Evolutionary conservation across 2,329 filamentous ascomycete genomes (phyloP).

Genomic region (Fusarium fujikuroi): DNA sequence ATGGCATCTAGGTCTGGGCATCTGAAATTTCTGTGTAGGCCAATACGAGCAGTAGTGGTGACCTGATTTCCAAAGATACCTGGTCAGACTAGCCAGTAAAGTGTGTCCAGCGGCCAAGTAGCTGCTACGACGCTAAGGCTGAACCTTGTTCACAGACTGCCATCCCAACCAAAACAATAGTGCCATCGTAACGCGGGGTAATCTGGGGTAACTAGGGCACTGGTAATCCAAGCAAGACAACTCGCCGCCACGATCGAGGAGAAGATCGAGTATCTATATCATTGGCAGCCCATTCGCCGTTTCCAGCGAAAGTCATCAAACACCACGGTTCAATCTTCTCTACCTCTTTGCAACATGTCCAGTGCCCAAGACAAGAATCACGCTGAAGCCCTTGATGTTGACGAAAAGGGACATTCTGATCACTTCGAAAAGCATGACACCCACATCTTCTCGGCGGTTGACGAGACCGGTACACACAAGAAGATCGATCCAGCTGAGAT

Average conservation of each 20-base stretch:
- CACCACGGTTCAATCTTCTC: not conserved
- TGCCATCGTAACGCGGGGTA: conserved; percentile 18
- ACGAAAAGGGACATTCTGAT: conserved; percentile 19
- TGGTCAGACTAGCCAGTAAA: no score
- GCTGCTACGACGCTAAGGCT: not conserved
- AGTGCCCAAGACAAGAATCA: not conserved
- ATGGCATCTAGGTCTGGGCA: not conserved
- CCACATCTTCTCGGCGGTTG: conserved; percentile 3
- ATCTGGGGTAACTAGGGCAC: conserved; percentile 15
- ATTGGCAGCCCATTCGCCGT: not conserved
- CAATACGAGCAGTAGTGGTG: not conserved
- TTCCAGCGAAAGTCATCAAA: not conserved
- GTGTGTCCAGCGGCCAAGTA: not conserved
- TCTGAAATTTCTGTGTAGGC: not conserved
- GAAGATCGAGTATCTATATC: not conserved
- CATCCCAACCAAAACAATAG: not conserved
- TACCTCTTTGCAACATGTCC: not conserved
- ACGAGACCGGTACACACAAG: conserved; percentile 30
- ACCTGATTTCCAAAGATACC: not conserved
- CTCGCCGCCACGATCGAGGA: not conserved
- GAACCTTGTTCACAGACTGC: conserved; percentile 1
- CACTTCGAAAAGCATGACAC: conserved; percentile 21
- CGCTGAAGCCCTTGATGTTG: not conserved
- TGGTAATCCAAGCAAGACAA: not conserved
- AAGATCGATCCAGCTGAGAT: conserved; percentile 36